Evolutionary conservation across 306 rosid species (phyloP).

Genomic region (Abrus pulchellus): DNA sequence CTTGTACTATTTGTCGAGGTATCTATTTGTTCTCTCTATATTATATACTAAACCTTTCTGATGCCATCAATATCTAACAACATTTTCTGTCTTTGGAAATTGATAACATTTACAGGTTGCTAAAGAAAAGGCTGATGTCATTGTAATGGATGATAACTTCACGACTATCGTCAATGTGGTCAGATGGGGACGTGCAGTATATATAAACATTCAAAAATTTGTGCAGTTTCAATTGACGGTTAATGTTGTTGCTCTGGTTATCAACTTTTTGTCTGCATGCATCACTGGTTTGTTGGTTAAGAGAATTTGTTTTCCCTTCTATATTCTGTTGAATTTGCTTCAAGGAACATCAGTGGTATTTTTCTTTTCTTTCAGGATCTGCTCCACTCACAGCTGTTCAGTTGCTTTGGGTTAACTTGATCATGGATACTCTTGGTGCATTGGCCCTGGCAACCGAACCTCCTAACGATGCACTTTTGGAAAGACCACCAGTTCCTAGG

Average conservation of each 20-base stretch:
- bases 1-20: background rate
- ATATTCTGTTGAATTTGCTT: conserved; percentile 36
- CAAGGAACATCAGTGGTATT: conserved; percentile 18
- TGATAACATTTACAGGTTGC: conserved; percentile 75
- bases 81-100: conserved; percentile 29
- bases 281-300: conserved; percentile 73
- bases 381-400: conserved; percentile 98
- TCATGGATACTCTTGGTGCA: conserved; percentile 99
- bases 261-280: conserved; percentile 93
- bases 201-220: conserved; percentile 94
- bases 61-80: conserved; percentile 30
- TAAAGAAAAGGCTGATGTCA: conserved; percentile 91
- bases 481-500: conserved; percentile 75
- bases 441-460: conserved; percentile 98
- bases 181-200: conserved; percentile 96
- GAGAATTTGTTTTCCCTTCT: background rate
- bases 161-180: conserved; percentile 85
- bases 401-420: conserved; percentile 97
- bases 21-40: background rate
- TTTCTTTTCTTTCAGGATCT: conserved; percentile 70
- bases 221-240: conserved; percentile 98
- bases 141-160: conserved; percentile 92
- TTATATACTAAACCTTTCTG: conserved; percentile 3
- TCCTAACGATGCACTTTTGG: conserved; percentile 81
- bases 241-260: conserved; percentile 86